Evolutionary conservation across 2,329 filamentous ascomycete genomes (phyloP), one percentile per base, ranked within the genome.

Genomic region (Fusarium sp.): DNA sequence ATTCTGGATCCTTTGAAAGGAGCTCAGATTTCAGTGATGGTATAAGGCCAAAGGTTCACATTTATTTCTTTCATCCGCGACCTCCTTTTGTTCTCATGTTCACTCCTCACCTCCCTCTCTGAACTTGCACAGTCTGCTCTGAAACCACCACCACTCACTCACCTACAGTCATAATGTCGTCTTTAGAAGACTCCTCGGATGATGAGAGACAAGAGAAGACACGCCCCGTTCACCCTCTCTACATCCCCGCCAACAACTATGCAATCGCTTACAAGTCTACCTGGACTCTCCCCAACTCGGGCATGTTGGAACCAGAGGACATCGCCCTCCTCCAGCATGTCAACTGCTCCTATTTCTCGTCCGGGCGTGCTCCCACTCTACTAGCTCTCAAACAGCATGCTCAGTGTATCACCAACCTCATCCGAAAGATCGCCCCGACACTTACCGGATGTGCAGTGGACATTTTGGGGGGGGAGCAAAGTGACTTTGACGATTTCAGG

Each of bases 261-360:
- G 77, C 81, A 27, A 77, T 67, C 4, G 64, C 80, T 0, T 82
- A 78, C 60, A 70, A 68, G 30, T 82, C 75, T 34, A 66, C 66
- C n/a, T 79, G 74, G 63, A 76, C 72, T 6, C 41, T 76, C 9
- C 74, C 78, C n/a, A 73, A 72, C 6, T 69, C 72, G 18, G 74
- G 79, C 11, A 64, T 79, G 20, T 25, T 79, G 8, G 76, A 65
- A 6, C 35, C 64, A 2, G 35, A 67, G 0, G 80, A 80, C 8
- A 41, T 81, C 0, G 27, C 70, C 8, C 73, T 81, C 13, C 76
- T 84, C 20, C 58, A 72, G 32, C 85, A 90, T 72, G 82, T 90
- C 71, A 91, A 89, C 81, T 92, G 90, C 80, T 83, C 84, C 67
- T 91, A 90, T 74, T 82, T 91, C 43, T 91, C 89, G 3, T 89